Evolutionary conservation across 768 basidiomycete species (phyloP), one percentile per base, ranked within the genome.

Genomic region (Coprinopsis cinerea): DNA sequence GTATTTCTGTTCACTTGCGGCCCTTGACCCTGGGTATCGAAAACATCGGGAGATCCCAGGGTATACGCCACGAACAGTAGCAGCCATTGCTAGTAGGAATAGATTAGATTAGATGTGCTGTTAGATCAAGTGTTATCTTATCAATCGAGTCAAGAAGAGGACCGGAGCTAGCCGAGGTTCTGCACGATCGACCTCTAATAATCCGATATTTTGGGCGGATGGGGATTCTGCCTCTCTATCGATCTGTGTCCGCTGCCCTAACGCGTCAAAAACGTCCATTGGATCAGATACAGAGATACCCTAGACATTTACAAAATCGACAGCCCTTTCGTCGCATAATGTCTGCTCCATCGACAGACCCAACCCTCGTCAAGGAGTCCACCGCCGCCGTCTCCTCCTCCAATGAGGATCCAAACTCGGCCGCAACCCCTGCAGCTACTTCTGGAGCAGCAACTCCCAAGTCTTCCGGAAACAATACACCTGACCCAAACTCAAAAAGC

Each of bases 401-500:
- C 26, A 44, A 34, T 18, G 45, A 53, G 23, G 41, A 44, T 20
- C 46, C 53, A n/a, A 44, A 47, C 35, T 37, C 45, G 17, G 48
- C 22, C 11, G 42, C 49, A 28, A 42, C 48, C 22, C 26, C 52
- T 7, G 6, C 44, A 11, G 7, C 37, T 18, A 40, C 37, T 11
- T 18, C 37, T 11, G 37, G 11, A 11, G 7, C 37, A 11, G 25
- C 6, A 39, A 5, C 54, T 48, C 23, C 42, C 53, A 48, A 58
- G 46, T 53, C 66, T 54, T 57, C 54, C 22, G 48, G 48, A 2
- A 58, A 59, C 51, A 57, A 67, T 54, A 62, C 60, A 42, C 60
- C 65, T 37, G 61, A 59, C 37, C 68, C 70, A 27, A 71, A 67
- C 44, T 67, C 74, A 3, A 75, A 75, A 56, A 73, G 70, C 49